Base-by-base conservation (phyloP, 2,329 filamentous ascomycete genomes). In the Claviceps sp. region DNA sequence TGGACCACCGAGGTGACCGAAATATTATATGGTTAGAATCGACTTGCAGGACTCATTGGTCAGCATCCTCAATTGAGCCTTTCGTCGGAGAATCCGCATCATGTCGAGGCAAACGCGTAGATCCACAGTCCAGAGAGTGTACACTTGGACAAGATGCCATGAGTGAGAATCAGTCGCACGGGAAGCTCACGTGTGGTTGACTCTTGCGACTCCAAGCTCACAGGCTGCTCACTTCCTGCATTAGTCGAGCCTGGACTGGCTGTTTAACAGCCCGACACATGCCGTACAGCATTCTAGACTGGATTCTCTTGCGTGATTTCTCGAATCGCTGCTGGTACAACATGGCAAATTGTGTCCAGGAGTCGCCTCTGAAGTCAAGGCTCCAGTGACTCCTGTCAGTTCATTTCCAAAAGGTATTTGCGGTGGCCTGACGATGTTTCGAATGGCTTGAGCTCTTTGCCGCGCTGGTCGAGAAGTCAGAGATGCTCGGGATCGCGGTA, bases 351-450 rank as follows among this genome's bases (percentile, higher is more conserved):
- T 49, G 37, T n/a, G 49, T 51, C 52, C 52, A 51, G 6, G 44
- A 24, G 22, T 54, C 34, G 18, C 49, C 52, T 44, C 46, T 49
- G 41, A 54, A 51, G 18, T 54, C 46, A 62, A 60, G 2, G 61
- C 49, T n/a, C 52, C 49, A 14, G 52, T 42, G 3, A 42, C 49
- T 18, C 34, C 20, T 14, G 49, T 51, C 20, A 49, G 26, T 24
- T 54, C 46, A 30, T 47, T 51, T 24, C 46, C 52, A 14, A 51
- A 37, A 11, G 49, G 52, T 14, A 49, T 42, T 42, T 38, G 30
- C n/a, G 46, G 52, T 20, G 45, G 11, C 26, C 41, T 46, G 11
- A 24, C 14, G 26, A 51, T 40, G 37, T 9, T n/a, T 5, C 42
- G 37, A n/a, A 41, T 14, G 11, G 37, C 26, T n/a, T 40, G 49